Conservation (phyloP, 495 filamentous ascomycete species). For the Alectoria sarmentosa region DNA sequence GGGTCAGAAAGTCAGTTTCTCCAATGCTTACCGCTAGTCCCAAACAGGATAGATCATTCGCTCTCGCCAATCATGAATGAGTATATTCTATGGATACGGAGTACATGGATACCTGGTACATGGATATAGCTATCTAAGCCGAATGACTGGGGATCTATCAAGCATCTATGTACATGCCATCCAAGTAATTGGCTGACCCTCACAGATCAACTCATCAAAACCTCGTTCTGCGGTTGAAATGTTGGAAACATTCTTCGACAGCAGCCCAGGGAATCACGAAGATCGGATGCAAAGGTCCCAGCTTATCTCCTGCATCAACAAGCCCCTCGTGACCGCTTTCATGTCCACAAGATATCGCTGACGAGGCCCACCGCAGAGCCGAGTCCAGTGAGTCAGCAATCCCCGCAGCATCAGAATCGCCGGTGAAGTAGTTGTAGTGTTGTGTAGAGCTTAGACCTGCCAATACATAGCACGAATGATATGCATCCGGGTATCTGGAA, state of each 20-base stretch:
- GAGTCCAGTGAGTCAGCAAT: slow-evolving; percentile 37
- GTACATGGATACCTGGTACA: too few species aligned
- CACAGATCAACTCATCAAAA: slow-evolving; percentile 34
- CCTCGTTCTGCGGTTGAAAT: slow-evolving; percentile 51
- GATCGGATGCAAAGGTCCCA: slow-evolving; percentile 64
- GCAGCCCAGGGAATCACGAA: slow-evolving; percentile 72
- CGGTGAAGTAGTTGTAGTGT: slow-evolving; percentile 59
- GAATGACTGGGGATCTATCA: neutral
- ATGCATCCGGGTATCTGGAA: slow-evolving; percentile 67
- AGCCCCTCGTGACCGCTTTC: slow-evolving; percentile 33
- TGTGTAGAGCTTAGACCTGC: slow-evolving; percentile 78
- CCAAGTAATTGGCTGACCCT: neutral
- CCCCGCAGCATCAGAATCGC: slow-evolving; percentile 30
- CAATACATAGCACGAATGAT: slow-evolving; percentile 88
- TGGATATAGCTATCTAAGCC: neutral
- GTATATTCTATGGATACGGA: too few species aligned
- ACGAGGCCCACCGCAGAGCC: slow-evolving; percentile 60
- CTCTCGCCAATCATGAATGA: too few species aligned
- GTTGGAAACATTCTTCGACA: slow-evolving; percentile 54
- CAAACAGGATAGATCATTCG: neutral
- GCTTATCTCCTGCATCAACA: slow-evolving; percentile 43
- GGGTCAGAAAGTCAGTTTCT: slow-evolving; percentile 10
- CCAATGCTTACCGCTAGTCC: slow-evolving; percentile 11
- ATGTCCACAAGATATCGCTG: slow-evolving; percentile 42
- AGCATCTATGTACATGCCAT: neutral